phyloP scores from a whole-genome alignment of 2,329 filamentous ascomycete species.

The Mariannaea elegans region DNA sequence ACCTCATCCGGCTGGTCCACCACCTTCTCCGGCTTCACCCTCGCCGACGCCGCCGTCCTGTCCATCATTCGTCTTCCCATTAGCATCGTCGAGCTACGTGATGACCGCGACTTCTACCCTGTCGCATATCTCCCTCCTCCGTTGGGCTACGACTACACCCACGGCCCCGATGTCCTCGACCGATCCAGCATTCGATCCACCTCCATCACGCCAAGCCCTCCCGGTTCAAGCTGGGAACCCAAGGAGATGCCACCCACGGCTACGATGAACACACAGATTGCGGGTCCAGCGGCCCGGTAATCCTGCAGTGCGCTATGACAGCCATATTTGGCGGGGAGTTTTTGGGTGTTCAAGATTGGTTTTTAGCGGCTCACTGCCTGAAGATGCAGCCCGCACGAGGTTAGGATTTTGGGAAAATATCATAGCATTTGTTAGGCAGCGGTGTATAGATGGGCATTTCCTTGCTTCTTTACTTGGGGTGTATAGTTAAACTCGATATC shows the following conservation, averaged over 20 bases:
- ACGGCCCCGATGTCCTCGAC: slow-evolving; percentile 29
- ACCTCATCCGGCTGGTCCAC: slow-evolving; percentile 26
- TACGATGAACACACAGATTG: neutral
- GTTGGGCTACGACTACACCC: slow-evolving; percentile 39
- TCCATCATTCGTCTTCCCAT: slow-evolving; percentile 46
- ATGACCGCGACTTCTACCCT: slow-evolving; percentile 46
- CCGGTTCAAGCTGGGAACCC: slow-evolving; percentile 19
- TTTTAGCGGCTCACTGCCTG: neutral
- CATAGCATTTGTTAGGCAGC: slow-evolving; percentile 14
- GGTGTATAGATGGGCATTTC: slow-evolving; percentile 32
- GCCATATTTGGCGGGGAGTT: slow-evolving; percentile 31
- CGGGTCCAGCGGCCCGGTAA: neutral
- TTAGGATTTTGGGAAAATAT: slow-evolving; percentile 25
- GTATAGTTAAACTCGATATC: slow-evolving; percentile 18
- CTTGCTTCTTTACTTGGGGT: neutral
- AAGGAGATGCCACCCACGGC: slow-evolving; percentile 7
- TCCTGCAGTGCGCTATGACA: slow-evolving; percentile 17
- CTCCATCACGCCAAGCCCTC: slow-evolving; percentile 16
- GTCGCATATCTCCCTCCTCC: slow-evolving; percentile 40
- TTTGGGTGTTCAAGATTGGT: slow-evolving; percentile 1
- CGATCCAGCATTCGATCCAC: slow-evolving; percentile 12
- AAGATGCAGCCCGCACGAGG: slow-evolving; percentile 4
- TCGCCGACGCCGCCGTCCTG: slow-evolving; percentile 43
- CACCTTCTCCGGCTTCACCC: slow-evolving; percentile 42
- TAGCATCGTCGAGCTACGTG: slow-evolving; percentile 41